Base-by-base conservation (phyloP, 352 stramenopile species). In the Globisporangium okanoganense region DNA sequence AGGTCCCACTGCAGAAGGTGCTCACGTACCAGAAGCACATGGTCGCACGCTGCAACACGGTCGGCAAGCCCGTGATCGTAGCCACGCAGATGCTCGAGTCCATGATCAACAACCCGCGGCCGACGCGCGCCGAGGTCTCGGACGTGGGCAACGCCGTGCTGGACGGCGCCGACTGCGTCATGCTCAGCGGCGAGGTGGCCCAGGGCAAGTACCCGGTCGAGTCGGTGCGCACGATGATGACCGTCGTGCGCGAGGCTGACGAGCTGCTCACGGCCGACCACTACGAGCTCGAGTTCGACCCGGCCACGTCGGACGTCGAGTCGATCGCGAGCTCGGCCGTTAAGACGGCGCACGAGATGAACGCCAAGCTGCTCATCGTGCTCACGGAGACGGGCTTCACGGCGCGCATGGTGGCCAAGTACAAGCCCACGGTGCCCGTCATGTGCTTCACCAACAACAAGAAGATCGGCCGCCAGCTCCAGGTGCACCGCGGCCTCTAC, bases 201-300 rank as follows among this genome's bases (percentile, higher is more conserved):
- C 74, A 96, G 45, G 87, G 87, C 62, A 93, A 96, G 72, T 96
- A 92, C 77, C 87, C 87, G n/a, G 70, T 94, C 45, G 84, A 96
- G 62, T 90, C 80, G 18, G 87, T 96, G 14, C 71, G 79, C 54
- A 96, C 90, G 14, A 98, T 98, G 94, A 98, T 97, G 71, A 94
- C 95, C 50, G 88, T 98, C 49, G 85, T 98, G 63, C 86, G 87
- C 61, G 83, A 96, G 67, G 88, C 88, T 44, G 89, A 97, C 62
- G 41, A 71, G 49, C 67, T 94, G 61, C 67, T 94, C 35, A 72
- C 85, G 58, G 70, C 65, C 5, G 64, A 58, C 18, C 76, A 85
- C 71, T 82, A 79, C 64, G 69, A 82, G 59, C 85, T 86, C 53
- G 72, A 91, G 52, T 93, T 80, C 58, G 74, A 80, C 16, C 64